phyloP scores from a whole-genome alignment of 2,329 filamentous ascomycete species.

The Endoconidiophora polonica region DNA sequence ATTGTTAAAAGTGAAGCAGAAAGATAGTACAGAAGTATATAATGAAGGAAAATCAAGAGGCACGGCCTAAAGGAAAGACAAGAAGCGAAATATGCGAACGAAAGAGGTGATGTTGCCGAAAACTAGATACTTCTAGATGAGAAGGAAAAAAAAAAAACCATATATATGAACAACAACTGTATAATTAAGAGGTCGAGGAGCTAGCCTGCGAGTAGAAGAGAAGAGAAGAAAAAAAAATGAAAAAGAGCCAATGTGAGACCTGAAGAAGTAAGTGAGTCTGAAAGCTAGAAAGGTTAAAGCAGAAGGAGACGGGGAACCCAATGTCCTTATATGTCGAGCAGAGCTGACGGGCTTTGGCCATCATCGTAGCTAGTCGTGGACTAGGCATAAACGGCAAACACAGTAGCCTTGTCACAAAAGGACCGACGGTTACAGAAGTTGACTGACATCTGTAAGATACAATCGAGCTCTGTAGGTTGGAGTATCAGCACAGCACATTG shows the following conservation, averaged over 20 bases:
- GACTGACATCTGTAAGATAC: too few species aligned
- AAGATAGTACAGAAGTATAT: not conserved
- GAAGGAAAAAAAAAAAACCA: not conserved
- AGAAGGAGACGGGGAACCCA: not conserved
- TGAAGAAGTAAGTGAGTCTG: not conserved
- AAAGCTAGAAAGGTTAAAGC: not conserved
- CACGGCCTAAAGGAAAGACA: not conserved
- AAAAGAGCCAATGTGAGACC: not conserved
- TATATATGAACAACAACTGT: conserved; percentile 21
- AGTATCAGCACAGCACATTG: too few species aligned
- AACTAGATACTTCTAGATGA: not conserved
- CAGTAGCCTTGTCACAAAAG: too few species aligned
- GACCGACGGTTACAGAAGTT: too few species aligned
- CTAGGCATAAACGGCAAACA: too few species aligned
- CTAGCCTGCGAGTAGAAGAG: conserved; percentile 17
- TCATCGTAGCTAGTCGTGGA: too few species aligned
- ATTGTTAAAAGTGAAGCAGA: not conserved
- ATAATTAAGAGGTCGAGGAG: conserved; percentile 19
- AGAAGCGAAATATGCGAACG: not conserved
- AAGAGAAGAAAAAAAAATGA: conserved; percentile 3
- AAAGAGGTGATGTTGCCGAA: not conserved
- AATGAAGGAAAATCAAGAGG: not conserved
- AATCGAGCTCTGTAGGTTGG: too few species aligned
- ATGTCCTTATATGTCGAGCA: not conserved
- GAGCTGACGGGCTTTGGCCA: too few species aligned